Conservation (phyloP, 371 early-diverging fungal genomes). For the Coemansia sp. region DNA sequence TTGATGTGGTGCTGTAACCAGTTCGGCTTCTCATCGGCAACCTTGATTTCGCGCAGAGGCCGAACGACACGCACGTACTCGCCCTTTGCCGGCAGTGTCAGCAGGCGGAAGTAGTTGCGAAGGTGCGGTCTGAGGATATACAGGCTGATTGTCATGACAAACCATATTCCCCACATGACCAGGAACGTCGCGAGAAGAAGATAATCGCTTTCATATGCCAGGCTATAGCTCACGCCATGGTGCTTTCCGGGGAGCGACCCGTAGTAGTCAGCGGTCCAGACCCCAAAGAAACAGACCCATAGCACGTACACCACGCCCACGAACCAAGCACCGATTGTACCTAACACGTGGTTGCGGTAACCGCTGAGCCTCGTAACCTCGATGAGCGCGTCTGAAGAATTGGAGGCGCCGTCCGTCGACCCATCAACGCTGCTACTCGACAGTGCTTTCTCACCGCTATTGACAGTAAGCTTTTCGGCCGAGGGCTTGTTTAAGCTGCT, state of each 20-base stretch:
- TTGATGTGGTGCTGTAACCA: constrained; percentile 17
- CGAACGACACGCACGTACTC: constrained; percentile 28
- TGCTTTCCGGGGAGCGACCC: constrained; percentile 35
- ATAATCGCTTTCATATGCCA: constrained; percentile 21
- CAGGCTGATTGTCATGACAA: constrained; percentile 28
- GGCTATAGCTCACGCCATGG: constrained; percentile 33
- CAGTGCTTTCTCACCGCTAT: background rate
- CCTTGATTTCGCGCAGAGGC: constrained; percentile 14
- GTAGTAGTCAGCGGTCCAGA: constrained; percentile 47
- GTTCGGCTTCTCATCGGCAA: constrained; percentile 7
- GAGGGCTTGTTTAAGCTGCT: constrained; percentile 21
- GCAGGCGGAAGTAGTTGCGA: constrained; percentile 46
- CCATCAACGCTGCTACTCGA: background rate
- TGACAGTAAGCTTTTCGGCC: background rate
- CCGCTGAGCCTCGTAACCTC: constrained; percentile 25
- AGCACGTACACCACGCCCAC: constrained; percentile 12
- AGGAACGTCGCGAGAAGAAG: constrained; percentile 38
- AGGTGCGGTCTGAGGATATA: constrained; percentile 36
- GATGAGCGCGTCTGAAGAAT: background rate
- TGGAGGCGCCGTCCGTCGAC: background rate
- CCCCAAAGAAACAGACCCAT: constrained; percentile 41
- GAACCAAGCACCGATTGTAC: constrained; percentile 25
- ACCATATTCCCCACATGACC: constrained; percentile 38
- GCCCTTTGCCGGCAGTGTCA: constrained; percentile 26
- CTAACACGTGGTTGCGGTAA: constrained; percentile 29